Percentiles rank a stretch among this genome's conserved stretches.
These are phyloP conservation scores for Oenanthe sinensis DNA, from an alignment of 129 eudicot genomes.

Conservation along the genomic window DNA sequence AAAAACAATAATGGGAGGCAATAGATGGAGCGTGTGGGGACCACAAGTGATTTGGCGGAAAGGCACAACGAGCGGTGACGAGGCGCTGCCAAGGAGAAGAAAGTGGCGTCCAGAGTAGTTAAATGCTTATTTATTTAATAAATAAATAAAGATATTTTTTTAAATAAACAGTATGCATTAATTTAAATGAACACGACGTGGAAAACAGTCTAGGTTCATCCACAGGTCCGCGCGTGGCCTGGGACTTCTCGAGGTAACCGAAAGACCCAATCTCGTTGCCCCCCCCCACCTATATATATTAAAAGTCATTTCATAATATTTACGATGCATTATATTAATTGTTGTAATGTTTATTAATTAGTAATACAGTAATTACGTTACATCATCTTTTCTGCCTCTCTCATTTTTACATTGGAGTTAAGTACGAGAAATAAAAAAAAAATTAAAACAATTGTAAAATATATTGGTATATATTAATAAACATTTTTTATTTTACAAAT, in stretches of 20 bases:
- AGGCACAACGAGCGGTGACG: constrained; percentile 44
- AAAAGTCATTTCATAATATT: no score
- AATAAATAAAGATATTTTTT: no score
- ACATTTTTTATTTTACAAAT: no score
- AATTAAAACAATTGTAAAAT: no score
- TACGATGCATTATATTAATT: no score
- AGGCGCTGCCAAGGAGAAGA: constrained; percentile 25
- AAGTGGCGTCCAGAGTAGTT: not conserved
- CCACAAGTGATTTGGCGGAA: constrained; percentile 2
- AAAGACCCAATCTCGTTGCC: constrained; percentile 11
- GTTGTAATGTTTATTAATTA: no score
- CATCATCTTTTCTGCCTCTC: no score
- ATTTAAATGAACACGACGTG: not conserved
- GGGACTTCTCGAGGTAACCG: not conserved
- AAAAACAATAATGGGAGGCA: no score
- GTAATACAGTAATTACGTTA: no score
- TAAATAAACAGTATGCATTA: not conserved
- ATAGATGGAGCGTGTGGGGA: not conserved
- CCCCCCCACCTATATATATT: constrained; percentile 2
- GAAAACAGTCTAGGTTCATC: constrained; percentile 7
- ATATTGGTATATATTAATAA: no score
- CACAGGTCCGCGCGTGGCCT: not conserved
- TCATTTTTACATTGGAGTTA: no score
- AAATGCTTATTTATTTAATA: not conserved
- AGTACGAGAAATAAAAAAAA: no score